phyloP scores from a whole-genome alignment of 176 grass and related monocot genomes.

The Stipa capillata region DNA sequence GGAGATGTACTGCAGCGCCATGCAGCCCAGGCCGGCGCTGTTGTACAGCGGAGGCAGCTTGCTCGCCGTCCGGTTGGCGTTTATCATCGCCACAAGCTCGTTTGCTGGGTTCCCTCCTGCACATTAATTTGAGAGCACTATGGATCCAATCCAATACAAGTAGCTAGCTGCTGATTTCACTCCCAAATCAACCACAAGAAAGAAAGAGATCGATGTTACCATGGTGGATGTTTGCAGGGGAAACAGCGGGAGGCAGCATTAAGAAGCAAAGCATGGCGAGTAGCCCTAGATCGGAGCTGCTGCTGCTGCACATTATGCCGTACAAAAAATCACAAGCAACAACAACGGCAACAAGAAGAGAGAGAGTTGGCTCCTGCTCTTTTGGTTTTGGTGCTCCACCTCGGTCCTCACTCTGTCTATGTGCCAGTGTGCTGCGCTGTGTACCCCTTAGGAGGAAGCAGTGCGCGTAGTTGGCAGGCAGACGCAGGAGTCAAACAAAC shows the following conservation, averaged over 20 bases:
- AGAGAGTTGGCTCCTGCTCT: no score
- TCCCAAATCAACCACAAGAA: no score
- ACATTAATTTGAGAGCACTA: no score
- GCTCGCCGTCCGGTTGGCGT: conserved; percentile 52
- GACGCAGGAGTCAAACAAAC: background rate
- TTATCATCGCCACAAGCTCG: conserved; percentile 56
- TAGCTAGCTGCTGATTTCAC: no score
- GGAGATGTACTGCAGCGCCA: conserved; percentile 75
- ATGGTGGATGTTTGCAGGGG: conserved; percentile 28
- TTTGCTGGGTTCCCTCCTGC: conserved; percentile 65
- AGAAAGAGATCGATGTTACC: background rate
- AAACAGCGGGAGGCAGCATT: background rate
- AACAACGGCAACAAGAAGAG: no score
- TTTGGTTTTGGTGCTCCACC: background rate
- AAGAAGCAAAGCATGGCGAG: background rate
- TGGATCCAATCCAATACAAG: no score
- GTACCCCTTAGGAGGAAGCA: no score
- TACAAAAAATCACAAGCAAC: background rate
- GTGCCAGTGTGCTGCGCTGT: no score
- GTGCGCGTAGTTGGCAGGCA: background rate
- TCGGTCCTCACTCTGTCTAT: background rate
- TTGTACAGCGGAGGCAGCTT: conserved; percentile 49
- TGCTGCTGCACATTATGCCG: background rate
- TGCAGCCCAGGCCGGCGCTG: conserved; percentile 77
- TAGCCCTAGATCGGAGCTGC: background rate